These are phyloP conservation scores for Ogataea allantospora DNA, from an alignment of 805 yeast species.

Conservation along the genomic window DNA sequence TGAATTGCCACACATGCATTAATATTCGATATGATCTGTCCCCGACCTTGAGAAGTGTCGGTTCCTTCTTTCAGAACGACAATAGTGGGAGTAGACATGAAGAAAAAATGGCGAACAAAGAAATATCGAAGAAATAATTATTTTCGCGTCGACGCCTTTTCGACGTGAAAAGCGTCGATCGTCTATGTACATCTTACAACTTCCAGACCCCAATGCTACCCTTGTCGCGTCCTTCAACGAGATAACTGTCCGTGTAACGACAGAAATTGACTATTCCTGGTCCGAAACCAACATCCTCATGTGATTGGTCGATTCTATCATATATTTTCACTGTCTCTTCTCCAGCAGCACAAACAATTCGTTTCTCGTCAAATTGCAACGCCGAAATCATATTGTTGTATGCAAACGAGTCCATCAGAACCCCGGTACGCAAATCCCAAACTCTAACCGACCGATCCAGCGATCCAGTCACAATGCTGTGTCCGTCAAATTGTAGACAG, in stretches of 20 bases:
- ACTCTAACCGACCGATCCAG: conserved; percentile 60
- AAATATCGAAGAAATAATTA: conserved; percentile 25
- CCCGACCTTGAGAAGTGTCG: conserved; percentile 93
- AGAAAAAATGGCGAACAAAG: conserved; percentile 27
- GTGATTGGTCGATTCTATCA: conserved; percentile 53
- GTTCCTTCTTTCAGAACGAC: conserved; percentile 98
- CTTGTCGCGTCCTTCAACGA: conserved; percentile 60
- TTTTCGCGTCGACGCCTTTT: conserved; percentile 11
- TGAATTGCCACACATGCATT: conserved; percentile 97
- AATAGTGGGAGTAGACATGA: conserved; percentile 92
- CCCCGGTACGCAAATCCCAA: conserved; percentile 75
- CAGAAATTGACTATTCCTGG: conserved; percentile 38
- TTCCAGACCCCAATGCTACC: conserved; percentile 72
- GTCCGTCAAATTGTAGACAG: conserved; percentile 66
- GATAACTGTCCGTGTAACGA: conserved; percentile 59
- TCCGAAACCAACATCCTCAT: conserved; percentile 47
- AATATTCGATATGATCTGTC: conserved; percentile 91
- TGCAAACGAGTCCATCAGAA: conserved; percentile 58
- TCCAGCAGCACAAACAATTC: conserved; percentile 51
- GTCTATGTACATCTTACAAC: conserved; percentile 22
- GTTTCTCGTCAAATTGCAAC: conserved; percentile 56
- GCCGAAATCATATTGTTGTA: conserved; percentile 55
- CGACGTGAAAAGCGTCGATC: conserved; percentile 11
- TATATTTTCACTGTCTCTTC: conserved; percentile 54
- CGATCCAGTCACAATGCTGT: conserved; percentile 61